Evolutionary conservation across 1,284 basidiomycete genomes (phyloP), one percentile per base, ranked within the genome.

Genomic region (Microbotryomycetes sp.): DNA sequence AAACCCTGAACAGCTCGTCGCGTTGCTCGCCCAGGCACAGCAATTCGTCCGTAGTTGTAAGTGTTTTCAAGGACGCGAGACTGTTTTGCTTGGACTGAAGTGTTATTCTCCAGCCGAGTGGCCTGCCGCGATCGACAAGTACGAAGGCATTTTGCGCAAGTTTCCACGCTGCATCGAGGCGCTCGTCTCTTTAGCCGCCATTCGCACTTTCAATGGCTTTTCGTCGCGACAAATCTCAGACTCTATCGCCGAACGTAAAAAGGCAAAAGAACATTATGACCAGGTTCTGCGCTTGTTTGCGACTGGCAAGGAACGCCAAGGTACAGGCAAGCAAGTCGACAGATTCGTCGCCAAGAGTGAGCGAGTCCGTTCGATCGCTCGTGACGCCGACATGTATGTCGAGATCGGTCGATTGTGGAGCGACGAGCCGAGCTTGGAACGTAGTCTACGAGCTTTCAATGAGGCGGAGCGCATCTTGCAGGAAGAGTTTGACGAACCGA

Each of bases 331-430:
- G n/a, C 27, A 30, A 9, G 50, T 23, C 24, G 26, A 56, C 31
- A n/a, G 24, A 46, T 28, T 21, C 28, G 45, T 58, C 26, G 61
- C 53, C 15, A 65, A 64, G 58, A 69, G 57, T 50, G 68, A 63
- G 48, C 52, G 65, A 26, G 59, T 59, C 13, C 56, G 64, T 13
- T 60, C 80, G 35, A 80, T 91, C 51, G 79, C 80, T 0, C 82
- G 85, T 15, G 92, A 97, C 71, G 77, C 86, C 51, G 88, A 92
- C 59, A 83, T 93, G 79, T 86, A 89, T 68, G 77, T 86, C 31
- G 91, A 96, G 74, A 85, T 96, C 61, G 89, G 89, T 5, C 83
- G 85, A 58, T 75, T 96, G 54, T 94, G 89, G 87, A 87, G 89
- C 71, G 84, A 82, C 1, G 89, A 91, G 64, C 86, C 3, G 41